Base-by-base conservation (phyloP, 805 yeast species). In the Saturnispora dispora region DNA sequence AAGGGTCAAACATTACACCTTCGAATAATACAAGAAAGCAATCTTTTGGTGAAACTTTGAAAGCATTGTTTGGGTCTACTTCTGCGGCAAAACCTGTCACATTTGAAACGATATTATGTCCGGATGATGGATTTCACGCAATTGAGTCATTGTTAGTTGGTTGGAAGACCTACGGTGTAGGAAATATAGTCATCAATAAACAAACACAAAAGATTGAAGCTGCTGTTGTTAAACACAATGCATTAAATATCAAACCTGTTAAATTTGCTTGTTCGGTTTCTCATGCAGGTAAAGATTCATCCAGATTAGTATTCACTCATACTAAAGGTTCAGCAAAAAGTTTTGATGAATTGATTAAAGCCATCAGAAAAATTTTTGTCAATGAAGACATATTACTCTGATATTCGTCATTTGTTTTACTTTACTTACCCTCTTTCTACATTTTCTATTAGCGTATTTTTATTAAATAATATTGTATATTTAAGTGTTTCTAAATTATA, bases 91-190 rank as follows among this genome's bases (percentile, higher is more conserved):
- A 42, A 23, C 53, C 54, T 4, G 42, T 47, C 11, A 69, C 74
- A 27, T 63, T 78, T 47, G 53, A 51, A 22, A 65, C 72, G 1
- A 57, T 61, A 20, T 53, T 69, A 22, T 70, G 76, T 10, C 69
- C 70, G 52, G 75, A 70, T 27, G 88, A 84, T 61, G 74, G 84
- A 74, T 75, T 77, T 54, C 78, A 79, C 43, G 88, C 88, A 3
- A 67, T 85, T 58, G 75, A 71, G 61, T 78, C 85, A 43, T 72
- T 85, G 51, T 68, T 85, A 56, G 71, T 66, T 44, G 79, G 83
- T 17, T 85, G 93, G 93, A 75, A 79, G 13, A 79, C 76, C 53
- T 83, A 83, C 59, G 91, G 93, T 8, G 66, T 85, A 58, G 78
- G 76, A 57, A 74, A 79, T 53, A 71, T 85, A 53, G 69, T 66